phyloP scores from a whole-genome alignment of 164 flowering plant genomes.

The Piper longum region DNA sequence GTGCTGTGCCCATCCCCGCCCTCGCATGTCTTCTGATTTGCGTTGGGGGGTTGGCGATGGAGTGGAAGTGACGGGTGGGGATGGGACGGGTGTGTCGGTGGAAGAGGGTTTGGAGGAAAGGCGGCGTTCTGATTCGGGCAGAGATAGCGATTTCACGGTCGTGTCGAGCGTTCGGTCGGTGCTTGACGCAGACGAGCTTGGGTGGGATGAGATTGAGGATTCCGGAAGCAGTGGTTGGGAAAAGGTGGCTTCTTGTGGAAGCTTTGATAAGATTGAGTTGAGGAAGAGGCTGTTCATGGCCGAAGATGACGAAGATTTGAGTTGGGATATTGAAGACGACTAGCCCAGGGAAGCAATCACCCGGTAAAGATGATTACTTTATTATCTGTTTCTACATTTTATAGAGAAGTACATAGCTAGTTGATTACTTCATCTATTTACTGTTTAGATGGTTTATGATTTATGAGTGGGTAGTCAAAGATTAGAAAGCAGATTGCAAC shows the following conservation, averaged over 20 bases:
- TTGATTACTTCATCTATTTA: too few species aligned
- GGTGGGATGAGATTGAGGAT: conserved; percentile 94
- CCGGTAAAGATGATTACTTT: too few species aligned
- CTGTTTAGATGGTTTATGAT: too few species aligned
- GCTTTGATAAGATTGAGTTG: conserved; percentile 35
- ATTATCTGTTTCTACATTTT: too few species aligned
- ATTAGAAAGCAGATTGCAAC: too few species aligned
- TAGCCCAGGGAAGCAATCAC: conserved; percentile 41
- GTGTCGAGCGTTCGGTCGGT: neutral
- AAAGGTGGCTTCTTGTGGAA: conserved; percentile 17
- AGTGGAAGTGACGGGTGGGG: conserved; percentile 13
- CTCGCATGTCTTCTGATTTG: neutral
- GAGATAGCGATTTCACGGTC: too few species aligned
- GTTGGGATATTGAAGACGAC: conserved; percentile 88
- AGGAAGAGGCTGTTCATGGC: conserved; percentile 47
- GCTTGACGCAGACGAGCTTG: conserved; percentile 67
- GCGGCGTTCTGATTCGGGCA: too few species aligned
- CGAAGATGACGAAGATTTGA: conserved; percentile 72
- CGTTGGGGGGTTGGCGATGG: conserved; percentile 6
- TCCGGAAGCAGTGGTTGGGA: conserved; percentile 45
- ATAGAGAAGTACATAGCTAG: too few species aligned
- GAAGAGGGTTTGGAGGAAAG: neutral
- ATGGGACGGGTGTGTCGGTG: too few species aligned
- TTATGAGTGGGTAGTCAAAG: too few species aligned
- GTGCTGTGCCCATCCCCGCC: conserved; percentile 6